These are phyloP conservation scores for Hamigera avellanea DNA, from an alignment of 495 filamentous ascomycete genomes.

Conservation along the genomic window DNA sequence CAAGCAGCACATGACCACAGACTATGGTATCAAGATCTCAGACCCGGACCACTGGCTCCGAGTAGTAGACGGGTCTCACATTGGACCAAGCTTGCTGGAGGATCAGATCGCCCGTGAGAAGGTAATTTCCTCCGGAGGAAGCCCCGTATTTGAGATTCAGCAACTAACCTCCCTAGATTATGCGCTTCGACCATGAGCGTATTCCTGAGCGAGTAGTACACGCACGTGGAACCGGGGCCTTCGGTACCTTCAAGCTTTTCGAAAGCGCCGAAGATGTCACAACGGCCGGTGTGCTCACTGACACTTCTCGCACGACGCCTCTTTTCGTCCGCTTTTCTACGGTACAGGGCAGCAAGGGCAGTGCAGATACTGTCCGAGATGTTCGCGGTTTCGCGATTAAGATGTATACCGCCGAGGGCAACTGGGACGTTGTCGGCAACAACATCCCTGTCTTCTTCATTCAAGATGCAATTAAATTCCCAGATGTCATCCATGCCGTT, in stretches of 20 bases:
- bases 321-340: constrained; percentile 61
- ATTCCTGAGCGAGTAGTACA: constrained; percentile 87
- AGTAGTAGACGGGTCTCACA: constrained; percentile 44
- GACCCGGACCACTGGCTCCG: constrained; percentile 75
- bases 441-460: constrained; percentile 69
- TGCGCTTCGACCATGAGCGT: constrained; percentile 76
- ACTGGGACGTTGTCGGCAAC: constrained; percentile 49
- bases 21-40: constrained; percentile 65
- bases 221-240: constrained; percentile 72
- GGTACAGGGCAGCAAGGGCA: constrained; percentile 52
- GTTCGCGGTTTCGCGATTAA: constrained; percentile 60
- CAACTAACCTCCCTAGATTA: constrained; percentile 41
- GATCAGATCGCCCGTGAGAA: constrained; percentile 72
- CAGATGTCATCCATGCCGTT: constrained; percentile 60
- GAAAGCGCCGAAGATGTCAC: constrained; percentile 62
- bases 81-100: constrained; percentile 66
- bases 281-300: constrained; percentile 61
- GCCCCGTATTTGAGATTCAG: not conserved
- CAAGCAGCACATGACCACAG: constrained; percentile 50
- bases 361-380: constrained; percentile 56
- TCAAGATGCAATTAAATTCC: constrained; percentile 63
- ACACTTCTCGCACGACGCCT: constrained; percentile 54
- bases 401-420: constrained; percentile 57
- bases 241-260: constrained; percentile 68
- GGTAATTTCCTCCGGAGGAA: constrained; percentile 26